Base-by-base conservation (phyloP, 805 yeast genomes). In the Hanseniaspora pseudoguilliermondii region DNA sequence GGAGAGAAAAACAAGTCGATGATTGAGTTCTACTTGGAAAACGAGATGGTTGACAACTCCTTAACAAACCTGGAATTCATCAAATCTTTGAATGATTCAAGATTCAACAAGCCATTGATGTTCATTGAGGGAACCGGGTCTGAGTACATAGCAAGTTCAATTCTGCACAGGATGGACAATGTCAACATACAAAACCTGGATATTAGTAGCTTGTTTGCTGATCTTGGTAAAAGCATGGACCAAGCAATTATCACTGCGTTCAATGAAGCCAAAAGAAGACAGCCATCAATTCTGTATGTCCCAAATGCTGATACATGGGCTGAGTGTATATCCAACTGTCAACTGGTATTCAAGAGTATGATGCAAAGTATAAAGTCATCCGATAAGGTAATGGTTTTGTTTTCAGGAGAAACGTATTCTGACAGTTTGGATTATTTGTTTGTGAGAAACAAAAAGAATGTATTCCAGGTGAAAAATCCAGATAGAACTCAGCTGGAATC, bases 151-250 rank as follows among this genome's bases (percentile, higher is more conserved):
- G 84, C 89, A 3, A 75, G 89, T 2, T 96, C 97, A 0, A 73
- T 90, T 10, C 71, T 91, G 53, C 84, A 88, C 63, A 76, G 81
- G 60, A 71, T 93, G 52, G 98, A 93, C 69, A 95, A 96, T 0
- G 87, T 83, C 63, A 91, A 88, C 64, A 82, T 88, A 15, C 97
- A 93, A 66, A 79, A 85, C 0, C 73, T 93, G 43, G 98, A 93
- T 65, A 71, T 93, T 57, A 85, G 89, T 1, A 75, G 83, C 8
- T 65, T 93, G 55, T 81, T 82, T 59, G 80, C 88, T 15, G 97
- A 91, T 62, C 74, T 91, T 8, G 80, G 88, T 0, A 73, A 86
- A 62, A 79, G 95, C 0, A 82, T 91, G 1, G 98, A 93, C 66
- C 84, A 87, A 64, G 77, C 85, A 0, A 75, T 89, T 21, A 86